Percentiles rank a stretch among this genome's conserved stretches.
phyloP scores from a whole-genome alignment of 768 basidiomycete species.

The Lactarius quietus region DNA sequence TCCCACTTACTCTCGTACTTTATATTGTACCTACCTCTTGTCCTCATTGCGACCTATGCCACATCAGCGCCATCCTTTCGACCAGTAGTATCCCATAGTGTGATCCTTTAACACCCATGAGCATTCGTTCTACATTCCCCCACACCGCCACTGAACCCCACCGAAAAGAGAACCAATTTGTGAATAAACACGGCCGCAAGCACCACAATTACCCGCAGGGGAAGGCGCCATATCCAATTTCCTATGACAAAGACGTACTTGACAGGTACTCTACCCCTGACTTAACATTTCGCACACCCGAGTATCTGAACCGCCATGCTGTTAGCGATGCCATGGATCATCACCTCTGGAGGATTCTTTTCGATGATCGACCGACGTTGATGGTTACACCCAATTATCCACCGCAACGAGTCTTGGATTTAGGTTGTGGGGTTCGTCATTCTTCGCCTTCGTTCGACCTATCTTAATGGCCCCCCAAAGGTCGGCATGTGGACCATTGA shows the following conservation, averaged over 20 bases:
- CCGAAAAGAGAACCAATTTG: constrained; percentile 55
- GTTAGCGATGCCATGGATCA: constrained; percentile 29
- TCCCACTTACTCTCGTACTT: background rate
- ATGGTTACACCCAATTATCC: constrained; percentile 20
- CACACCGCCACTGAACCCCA: constrained; percentile 13
- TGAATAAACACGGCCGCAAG: constrained; percentile 55
- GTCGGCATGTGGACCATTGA: constrained; percentile 26
- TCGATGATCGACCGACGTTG: constrained; percentile 22
- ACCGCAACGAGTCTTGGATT: constrained; percentile 22
- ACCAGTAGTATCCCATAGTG: background rate
- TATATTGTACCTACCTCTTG: background rate
- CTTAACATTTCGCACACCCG: background rate
- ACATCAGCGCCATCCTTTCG: background rate
- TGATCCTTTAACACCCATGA: constrained; percentile 7
- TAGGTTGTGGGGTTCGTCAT: constrained; percentile 25
- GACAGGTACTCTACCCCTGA: constrained; percentile 52
- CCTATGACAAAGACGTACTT: constrained; percentile 62
- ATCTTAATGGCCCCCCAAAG: constrained; percentile 8
- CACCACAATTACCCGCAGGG: constrained; percentile 68
- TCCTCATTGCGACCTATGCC: constrained; percentile 10
- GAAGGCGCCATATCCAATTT: constrained; percentile 77
- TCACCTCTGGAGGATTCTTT: constrained; percentile 19
- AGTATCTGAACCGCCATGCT: background rate
- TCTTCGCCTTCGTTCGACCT: background rate
- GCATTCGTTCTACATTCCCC: constrained; percentile 7